A percentile compares a stretch with the other conserved stretches of the same genome.
Conservation (phyloP, 768 basidiomycete genomes). For the Panus rudis region DNA sequence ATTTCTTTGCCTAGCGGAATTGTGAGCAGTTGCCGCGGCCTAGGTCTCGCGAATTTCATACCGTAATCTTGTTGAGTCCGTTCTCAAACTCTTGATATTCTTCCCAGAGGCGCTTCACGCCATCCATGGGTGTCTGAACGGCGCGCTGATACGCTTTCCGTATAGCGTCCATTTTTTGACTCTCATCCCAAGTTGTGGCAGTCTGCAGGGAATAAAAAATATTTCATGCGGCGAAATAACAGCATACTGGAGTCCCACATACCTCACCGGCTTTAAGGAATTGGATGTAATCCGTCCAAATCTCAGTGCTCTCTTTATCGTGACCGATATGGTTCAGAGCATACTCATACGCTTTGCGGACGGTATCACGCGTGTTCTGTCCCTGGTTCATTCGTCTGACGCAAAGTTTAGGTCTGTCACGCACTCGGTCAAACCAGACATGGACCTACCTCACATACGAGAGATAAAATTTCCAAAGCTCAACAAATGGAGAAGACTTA, state of each 20-base stretch:
- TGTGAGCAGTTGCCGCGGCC: not conserved
- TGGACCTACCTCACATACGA: slow-evolving; percentile 78
- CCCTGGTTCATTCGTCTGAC: slow-evolving; percentile 62
- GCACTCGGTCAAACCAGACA: slow-evolving; percentile 5
- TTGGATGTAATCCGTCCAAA: slow-evolving; percentile 92
- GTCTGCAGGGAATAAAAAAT: slow-evolving; percentile 31
- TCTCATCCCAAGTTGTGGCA: slow-evolving; percentile 88
- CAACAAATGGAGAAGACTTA: slow-evolving; percentile 78
- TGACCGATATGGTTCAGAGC: slow-evolving; percentile 84
- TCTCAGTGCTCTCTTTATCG: slow-evolving; percentile 86
- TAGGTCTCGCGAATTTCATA: not conserved
- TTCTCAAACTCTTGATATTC: slow-evolving; percentile 92
- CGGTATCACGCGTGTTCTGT: slow-evolving; percentile 62
- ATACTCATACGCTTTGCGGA: slow-evolving; percentile 89
- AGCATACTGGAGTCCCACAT: slow-evolving; percentile 20
- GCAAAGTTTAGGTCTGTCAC: slow-evolving; percentile 8
- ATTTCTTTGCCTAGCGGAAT: slow-evolving; percentile 75
- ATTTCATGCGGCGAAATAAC: not conserved
- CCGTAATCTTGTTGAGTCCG: slow-evolving; percentile 55
- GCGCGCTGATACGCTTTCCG: slow-evolving; percentile 91
- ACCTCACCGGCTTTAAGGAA: slow-evolving; percentile 81
- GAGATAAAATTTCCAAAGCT: slow-evolving; percentile 90
- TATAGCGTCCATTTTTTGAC: slow-evolving; percentile 90
- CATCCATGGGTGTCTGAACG: slow-evolving; percentile 90
- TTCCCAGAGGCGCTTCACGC: slow-evolving; percentile 88